phyloP scores from a whole-genome alignment of 2,329 filamentous ascomycete species.

The Penicillium sp. region DNA sequence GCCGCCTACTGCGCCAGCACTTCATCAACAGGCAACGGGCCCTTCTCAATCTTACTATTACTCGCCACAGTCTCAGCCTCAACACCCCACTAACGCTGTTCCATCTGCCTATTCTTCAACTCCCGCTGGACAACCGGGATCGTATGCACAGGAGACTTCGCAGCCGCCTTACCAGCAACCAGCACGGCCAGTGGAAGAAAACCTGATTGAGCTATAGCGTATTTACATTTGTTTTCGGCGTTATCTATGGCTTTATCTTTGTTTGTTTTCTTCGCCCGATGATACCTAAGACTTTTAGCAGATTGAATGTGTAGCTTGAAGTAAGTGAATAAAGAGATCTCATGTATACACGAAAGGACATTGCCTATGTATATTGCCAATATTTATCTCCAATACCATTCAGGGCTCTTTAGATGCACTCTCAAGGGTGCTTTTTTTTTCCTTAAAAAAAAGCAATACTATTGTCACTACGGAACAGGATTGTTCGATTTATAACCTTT shows the following conservation, averaged over 20 bases:
- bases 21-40: constrained; percentile 18
- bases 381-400: background rate
- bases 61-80: constrained; percentile 7
- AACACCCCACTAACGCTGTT: constrained; percentile 12
- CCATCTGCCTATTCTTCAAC: constrained; percentile 20
- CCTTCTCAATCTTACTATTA: constrained; percentile 27
- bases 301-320: constrained; percentile 14
- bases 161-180: constrained; percentile 21
- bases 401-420: background rate
- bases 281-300: constrained; percentile 24
- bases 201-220: constrained; percentile 27
- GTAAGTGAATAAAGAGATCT: background rate
- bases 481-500: background rate
- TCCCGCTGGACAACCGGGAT: constrained; percentile 20
- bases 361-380: background rate
- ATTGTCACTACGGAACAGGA: background rate
- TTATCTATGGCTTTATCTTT: constrained; percentile 7
- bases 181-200: constrained; percentile 25
- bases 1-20: constrained; percentile 6
- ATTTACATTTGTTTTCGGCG: constrained; percentile 8
- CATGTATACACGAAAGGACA: background rate
- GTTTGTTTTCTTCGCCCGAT: constrained; percentile 11
- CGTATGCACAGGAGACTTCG: constrained; percentile 18
- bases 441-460: no score
- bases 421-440: background rate